These are phyloP conservation scores for Aspergillus ochraceoroseus DNA, from an alignment of 2,329 filamentous ascomycete species.

Conservation along the genomic window DNA sequence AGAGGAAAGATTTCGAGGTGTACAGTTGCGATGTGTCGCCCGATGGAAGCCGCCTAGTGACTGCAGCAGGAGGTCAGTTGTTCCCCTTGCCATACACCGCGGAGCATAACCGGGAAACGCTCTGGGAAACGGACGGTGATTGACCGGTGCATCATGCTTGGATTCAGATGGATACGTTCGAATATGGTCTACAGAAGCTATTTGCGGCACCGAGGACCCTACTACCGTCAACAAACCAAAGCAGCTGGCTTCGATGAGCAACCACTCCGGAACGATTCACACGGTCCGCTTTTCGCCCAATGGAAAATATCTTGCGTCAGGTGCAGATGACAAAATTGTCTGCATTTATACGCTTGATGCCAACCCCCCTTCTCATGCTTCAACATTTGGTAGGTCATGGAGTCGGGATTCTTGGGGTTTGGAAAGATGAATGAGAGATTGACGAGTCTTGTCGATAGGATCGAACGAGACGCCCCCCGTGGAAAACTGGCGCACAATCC, in stretches of 20 bases:
- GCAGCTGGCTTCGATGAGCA: slow-evolving; percentile 96
- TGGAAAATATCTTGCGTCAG: slow-evolving; percentile 89
- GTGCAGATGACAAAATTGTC: slow-evolving; percentile 97
- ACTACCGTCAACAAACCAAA: slow-evolving; percentile 70
- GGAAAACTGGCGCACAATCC: slow-evolving; percentile 96
- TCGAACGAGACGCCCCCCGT: slow-evolving; percentile 85
- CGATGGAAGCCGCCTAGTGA: slow-evolving; percentile 85
- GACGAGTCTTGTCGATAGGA: slow-evolving; percentile 45
- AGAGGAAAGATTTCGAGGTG: slow-evolving; percentile 97
- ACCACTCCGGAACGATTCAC: slow-evolving; percentile 95
- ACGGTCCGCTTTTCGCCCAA: slow-evolving; percentile 95
- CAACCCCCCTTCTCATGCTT: slow-evolving; percentile 67
- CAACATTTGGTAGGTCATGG: slow-evolving; percentile 65
- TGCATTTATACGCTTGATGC: slow-evolving; percentile 91
- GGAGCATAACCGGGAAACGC: background rate
- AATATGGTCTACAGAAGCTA: slow-evolving; percentile 94
- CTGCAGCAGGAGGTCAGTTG: slow-evolving; percentile 77
- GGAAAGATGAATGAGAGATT: slow-evolving; percentile 4
- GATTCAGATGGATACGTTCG: slow-evolving; percentile 82
- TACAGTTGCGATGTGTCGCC: slow-evolving; percentile 97
- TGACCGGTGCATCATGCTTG: slow-evolving; percentile 12
- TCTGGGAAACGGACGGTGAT: background rate
- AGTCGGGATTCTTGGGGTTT: background rate
- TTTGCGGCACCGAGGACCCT: slow-evolving; percentile 71
- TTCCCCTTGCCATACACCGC: background rate